Evolutionary conservation across 2,329 filamentous ascomycete species (phyloP).

Genomic region (Botrytis aclada): DNA sequence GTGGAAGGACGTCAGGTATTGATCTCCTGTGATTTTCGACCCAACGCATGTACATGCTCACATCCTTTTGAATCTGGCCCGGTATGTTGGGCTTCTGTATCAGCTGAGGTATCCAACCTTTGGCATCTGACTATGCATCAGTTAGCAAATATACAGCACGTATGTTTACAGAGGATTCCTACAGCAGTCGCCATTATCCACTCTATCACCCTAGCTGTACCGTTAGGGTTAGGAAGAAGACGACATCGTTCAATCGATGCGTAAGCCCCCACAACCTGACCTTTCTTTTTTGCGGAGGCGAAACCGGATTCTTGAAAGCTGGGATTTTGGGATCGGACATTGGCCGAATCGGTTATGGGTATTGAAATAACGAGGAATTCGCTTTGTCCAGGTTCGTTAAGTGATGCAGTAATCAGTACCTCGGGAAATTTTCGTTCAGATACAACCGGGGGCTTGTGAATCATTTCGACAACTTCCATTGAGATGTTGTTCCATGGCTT

Average conservation of each 20-base stretch:
- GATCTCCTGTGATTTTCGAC: conserved; percentile 39
- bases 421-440: conserved; percentile 61
- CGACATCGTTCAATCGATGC: conserved; percentile 61
- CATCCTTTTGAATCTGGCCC: conserved; percentile 65
- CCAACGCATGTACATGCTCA: conserved; percentile 66
- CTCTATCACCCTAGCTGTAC: conserved; percentile 48
- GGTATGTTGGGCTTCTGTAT: conserved; percentile 64
- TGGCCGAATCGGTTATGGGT: conserved; percentile 46
- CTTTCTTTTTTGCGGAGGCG: conserved; percentile 42
- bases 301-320: not conserved
- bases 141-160: not conserved
- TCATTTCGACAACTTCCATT: conserved; percentile 60
- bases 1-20: not conserved
- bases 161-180: not conserved
- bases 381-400: conserved; percentile 34
- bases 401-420: conserved; percentile 55
- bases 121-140: conserved; percentile 50
- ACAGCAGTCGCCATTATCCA: conserved; percentile 79
- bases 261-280: conserved; percentile 57
- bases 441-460: conserved; percentile 55
- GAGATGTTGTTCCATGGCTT: conserved; percentile 48
- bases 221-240: conserved; percentile 24
- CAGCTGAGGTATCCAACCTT: conserved; percentile 62
- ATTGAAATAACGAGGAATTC: conserved; percentile 60
- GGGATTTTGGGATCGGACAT: conserved; percentile 30